These are phyloP conservation scores for Acorus gramineus DNA, from an alignment of 106 monocot genomes.

Conservation along the genomic window DNA sequence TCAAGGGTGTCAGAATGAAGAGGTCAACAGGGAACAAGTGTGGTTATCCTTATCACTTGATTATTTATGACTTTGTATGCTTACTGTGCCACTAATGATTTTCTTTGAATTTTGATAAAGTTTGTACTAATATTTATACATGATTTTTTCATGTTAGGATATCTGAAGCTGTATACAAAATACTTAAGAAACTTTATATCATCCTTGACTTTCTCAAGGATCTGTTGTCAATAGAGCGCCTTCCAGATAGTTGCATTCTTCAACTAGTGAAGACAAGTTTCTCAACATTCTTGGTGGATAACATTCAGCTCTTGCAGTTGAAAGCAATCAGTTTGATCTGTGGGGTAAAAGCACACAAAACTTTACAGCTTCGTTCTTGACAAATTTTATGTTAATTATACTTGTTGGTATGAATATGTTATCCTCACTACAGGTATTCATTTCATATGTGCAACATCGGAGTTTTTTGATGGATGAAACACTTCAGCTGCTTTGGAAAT, in stretches of 20 bases:
- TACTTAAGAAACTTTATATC: conserved; percentile 81
- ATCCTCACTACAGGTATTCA: conserved; percentile 48
- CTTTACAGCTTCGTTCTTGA: background rate
- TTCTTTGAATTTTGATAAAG: background rate
- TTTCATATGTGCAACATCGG: conserved; percentile 74
- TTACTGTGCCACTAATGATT: background rate
- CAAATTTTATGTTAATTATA: background rate
- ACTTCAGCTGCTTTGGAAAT: conserved; percentile 75
- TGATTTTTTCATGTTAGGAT: conserved; percentile 35
- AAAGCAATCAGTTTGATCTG: conserved; percentile 83
- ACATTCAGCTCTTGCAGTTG: conserved; percentile 85
- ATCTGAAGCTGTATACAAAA: conserved; percentile 47
- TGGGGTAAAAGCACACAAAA: conserved; percentile 34
- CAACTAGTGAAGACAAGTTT: conserved; percentile 79
- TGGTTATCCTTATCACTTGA: conserved; percentile 9
- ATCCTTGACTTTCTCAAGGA: conserved; percentile 79
- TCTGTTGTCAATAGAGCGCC: conserved; percentile 54
- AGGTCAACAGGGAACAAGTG: conserved; percentile 70
- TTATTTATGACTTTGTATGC: conserved; percentile 18
- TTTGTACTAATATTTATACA: conserved; percentile 5
- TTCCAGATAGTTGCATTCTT: conserved; percentile 90
- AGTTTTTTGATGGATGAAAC: conserved; percentile 87
- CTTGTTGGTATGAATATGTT: conserved; percentile 4
- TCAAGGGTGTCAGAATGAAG: conserved; percentile 37
- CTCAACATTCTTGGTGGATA: conserved; percentile 90